A percentile compares a stretch with the other conserved stretches of the same genome.
phyloP scores from a whole-genome alignment of 768 basidiomycete species.

The Auriscalpium vulgare region DNA sequence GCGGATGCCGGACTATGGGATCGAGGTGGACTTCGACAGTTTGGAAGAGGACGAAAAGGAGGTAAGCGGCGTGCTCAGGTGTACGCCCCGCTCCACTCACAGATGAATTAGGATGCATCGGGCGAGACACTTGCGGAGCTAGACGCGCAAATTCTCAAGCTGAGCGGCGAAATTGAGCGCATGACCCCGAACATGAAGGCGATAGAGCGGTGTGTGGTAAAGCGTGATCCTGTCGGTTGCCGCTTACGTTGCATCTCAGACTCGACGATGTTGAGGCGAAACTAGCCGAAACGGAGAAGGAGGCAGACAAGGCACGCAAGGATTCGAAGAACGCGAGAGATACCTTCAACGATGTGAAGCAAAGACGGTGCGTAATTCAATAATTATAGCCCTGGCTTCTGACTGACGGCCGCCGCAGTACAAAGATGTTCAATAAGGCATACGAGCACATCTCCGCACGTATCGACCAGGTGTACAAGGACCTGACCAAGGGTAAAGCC shows the following conservation, averaged over 20 bases:
- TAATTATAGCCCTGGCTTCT: not conserved
- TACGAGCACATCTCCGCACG: slow-evolving; percentile 93
- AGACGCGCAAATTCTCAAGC: slow-evolving; percentile 62
- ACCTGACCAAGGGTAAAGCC: slow-evolving; percentile 91
- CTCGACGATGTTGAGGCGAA: slow-evolving; percentile 81
- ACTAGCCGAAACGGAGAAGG: slow-evolving; percentile 81
- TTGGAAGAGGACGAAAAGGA: slow-evolving; percentile 71
- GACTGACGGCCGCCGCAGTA: slow-evolving; percentile 26
- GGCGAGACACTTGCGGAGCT: slow-evolving; percentile 61
- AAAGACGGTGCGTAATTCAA: slow-evolving; percentile 47
- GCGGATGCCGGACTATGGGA: slow-evolving; percentile 72
- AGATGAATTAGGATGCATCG: slow-evolving; percentile 41
- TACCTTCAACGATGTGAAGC: slow-evolving; percentile 82
- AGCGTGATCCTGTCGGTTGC: not conserved
- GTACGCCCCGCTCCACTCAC: not conserved
- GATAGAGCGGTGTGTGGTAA: slow-evolving; percentile 61
- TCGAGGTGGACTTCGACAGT: slow-evolving; percentile 78
- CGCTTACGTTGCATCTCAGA: slow-evolving; percentile 26
- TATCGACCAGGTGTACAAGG: slow-evolving; percentile 96
- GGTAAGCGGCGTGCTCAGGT: slow-evolving; percentile 27
- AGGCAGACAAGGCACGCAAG: slow-evolving; percentile 86
- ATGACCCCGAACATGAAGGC: slow-evolving; percentile 98
- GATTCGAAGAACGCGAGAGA: slow-evolving; percentile 89
- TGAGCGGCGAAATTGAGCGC: slow-evolving; percentile 75
- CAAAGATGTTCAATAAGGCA: slow-evolving; percentile 89